Evolutionary conservation across 257 asterid species (phyloP), one percentile per base, ranked within the genome.

Genomic region (Solanum acaule): DNA sequence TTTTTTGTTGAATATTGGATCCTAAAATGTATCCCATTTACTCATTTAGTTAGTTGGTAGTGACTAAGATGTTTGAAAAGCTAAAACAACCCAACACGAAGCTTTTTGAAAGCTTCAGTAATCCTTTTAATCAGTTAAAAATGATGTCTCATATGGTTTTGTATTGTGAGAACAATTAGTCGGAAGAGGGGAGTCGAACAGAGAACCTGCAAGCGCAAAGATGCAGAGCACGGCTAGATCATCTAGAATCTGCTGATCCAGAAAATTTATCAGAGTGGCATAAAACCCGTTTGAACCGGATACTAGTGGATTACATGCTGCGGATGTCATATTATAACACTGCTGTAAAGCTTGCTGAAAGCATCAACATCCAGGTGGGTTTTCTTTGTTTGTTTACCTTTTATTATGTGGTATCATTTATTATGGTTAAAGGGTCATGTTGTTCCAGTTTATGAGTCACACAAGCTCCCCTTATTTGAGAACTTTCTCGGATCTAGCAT

Each of bases 291-390:
- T 90, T 97, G 96, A 96, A 94, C 87, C 88, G 98, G 65, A 93
- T 97, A 90, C 95, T 97, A 72, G 98, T 97, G 38, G 99, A 97
- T 87, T 97, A 97, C 91, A 95, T 97, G 98, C 79, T 96, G 92
- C 93, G 98, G 68, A 96, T 97, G 99, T 97, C 99, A 20, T 97
- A 94, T 90, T 96, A 93, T 86, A 96, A 93, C 87, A 94, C 98
- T 72, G 98, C 98, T 77, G 89, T 84, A 83, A 95, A 94, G 96
- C 95, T 97, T 87, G 98, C 98, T 40, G 96, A 95, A 92, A 90
- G 92, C 92, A 92, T 96, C 93, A 93, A 93, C 71, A 95, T 96
- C 89, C 94, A 94, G 99, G 99, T 97, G 83, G 79, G 3, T 33
- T 33, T 33, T 33, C 3, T 33, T 33, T 33, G 85, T 83, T 83